Evolutionary conservation across 169 alveolate species (phyloP).

Genomic region (Plasmodium coatneyi): DNA sequence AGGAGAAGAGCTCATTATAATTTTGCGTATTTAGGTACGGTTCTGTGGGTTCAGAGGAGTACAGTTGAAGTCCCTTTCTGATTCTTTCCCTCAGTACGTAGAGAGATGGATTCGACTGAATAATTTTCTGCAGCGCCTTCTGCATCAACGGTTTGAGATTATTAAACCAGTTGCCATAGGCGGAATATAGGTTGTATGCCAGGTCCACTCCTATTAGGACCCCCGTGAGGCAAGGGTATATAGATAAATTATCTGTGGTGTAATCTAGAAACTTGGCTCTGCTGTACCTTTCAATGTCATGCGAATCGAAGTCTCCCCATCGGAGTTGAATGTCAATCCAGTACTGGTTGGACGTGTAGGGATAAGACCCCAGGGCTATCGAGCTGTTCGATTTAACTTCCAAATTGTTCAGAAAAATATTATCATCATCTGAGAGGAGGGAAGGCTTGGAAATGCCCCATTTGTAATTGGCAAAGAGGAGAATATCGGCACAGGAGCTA

Average conservation of each 20-base stretch:
- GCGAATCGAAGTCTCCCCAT: conserved; percentile 99
- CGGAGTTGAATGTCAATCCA: conserved; percentile 99
- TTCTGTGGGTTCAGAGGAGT: conserved; percentile 99
- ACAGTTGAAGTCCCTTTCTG: conserved; percentile 99
- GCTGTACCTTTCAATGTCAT: conserved; percentile 99
- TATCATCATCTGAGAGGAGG: conserved; percentile 93
- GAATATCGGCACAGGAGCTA: conserved; percentile 99
- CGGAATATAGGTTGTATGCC: conserved; percentile 99
- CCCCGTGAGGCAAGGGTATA: conserved; percentile 99
- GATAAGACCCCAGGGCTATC: conserved; percentile 37
- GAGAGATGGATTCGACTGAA: conserved; percentile 99
- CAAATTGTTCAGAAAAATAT: conserved; percentile 91
- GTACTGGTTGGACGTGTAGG: conserved; percentile 87
- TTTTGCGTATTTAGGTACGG: conserved; percentile 99
- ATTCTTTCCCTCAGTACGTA: conserved; percentile 99
- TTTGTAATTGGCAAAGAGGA: conserved; percentile 97
- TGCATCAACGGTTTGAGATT: conserved; percentile 96
- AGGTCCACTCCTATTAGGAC: conserved; percentile 97
- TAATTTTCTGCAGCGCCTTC: conserved; percentile 98
- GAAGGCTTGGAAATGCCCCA: conserved; percentile 99
- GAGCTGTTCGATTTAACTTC: conserved; percentile 76
- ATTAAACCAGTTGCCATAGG: conserved; percentile 99
- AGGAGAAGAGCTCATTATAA: conserved; percentile 98
- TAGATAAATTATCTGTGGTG: conserved; percentile 98
- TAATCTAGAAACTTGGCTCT: conserved; percentile 99